A percentile compares a stretch with the other conserved stretches of the same genome.
These are phyloP conservation scores for Phaffomyces thermotolerans DNA, from an alignment of 805 yeast species.

Conservation along the genomic window DNA sequence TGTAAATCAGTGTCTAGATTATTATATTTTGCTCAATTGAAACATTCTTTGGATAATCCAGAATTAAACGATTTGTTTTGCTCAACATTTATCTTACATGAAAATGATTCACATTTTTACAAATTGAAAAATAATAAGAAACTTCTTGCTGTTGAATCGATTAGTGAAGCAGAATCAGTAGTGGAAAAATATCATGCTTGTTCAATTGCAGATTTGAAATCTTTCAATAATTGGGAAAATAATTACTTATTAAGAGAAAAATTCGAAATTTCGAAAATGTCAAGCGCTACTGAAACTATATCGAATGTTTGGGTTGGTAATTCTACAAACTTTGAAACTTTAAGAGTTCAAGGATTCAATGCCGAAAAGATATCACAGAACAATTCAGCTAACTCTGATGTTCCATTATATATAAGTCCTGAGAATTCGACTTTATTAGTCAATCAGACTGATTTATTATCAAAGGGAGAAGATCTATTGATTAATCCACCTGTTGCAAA, in stretches of 20 bases:
- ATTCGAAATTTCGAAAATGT: slow-evolving; percentile 77
- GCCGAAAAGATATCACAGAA: slow-evolving; percentile 3
- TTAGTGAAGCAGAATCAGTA: slow-evolving; percentile 11
- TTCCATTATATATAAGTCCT: slow-evolving; percentile 44
- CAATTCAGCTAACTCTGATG: background rate
- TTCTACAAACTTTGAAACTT: slow-evolving; percentile 55
- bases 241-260: slow-evolving; percentile 68
- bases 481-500: slow-evolving; percentile 45
- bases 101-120: slow-evolving; percentile 12
- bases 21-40: slow-evolving; percentile 36
- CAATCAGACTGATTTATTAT: slow-evolving; percentile 25
- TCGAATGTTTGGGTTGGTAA: slow-evolving; percentile 76
- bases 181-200: slow-evolving; percentile 20
- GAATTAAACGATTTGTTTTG: slow-evolving; percentile 19
- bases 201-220: slow-evolving; percentile 32
- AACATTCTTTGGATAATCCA: slow-evolving; percentile 22
- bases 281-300: slow-evolving; percentile 59
- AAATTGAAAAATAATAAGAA: slow-evolving; percentile 5
- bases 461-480: slow-evolving; percentile 21
- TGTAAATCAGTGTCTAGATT: slow-evolving; percentile 35
- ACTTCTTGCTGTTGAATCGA: slow-evolving; percentile 22
- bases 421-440: slow-evolving; percentile 42
- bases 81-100: slow-evolving; percentile 18
- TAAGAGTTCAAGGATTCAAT: slow-evolving; percentile 17
- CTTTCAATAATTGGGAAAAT: slow-evolving; percentile 55